Conservation (phyloP, 2,329 filamentous ascomycete species). For the Sclerotinia spermophila region DNA sequence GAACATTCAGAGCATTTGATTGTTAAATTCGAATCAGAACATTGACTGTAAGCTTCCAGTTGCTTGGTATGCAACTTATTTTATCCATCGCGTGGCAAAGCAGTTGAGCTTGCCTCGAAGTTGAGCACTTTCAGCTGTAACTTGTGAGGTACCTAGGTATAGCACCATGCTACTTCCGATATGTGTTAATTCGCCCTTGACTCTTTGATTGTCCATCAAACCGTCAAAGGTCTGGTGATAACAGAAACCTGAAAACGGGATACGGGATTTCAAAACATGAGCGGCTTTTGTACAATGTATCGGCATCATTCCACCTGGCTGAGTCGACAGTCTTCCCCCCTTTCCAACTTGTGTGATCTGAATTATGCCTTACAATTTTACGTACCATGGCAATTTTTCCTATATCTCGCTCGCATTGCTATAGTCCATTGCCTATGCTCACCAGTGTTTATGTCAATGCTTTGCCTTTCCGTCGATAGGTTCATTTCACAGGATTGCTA, state of each 20-base stretch:
- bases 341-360: background rate
- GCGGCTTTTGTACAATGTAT: background rate
- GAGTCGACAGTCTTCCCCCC: too few species aligned
- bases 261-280: background rate
- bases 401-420: background rate
- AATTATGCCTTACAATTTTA: background rate
- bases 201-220: background rate
- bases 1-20: too few species aligned
- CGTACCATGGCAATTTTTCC: background rate
- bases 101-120: background rate
- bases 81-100: too few species aligned
- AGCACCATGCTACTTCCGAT: too few species aligned
- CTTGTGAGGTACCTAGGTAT: too few species aligned
- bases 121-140: background rate
- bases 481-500: background rate
- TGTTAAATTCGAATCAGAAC: too few species aligned
- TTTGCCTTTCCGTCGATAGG: background rate
- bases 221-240: background rate
- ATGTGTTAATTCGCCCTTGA: too few species aligned
- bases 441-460: background rate
- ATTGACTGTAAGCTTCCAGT: too few species aligned
- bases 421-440: background rate
- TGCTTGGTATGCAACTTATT: too few species aligned
- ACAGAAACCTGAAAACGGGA: background rate
- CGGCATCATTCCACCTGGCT: too few species aligned